Evolutionary conservation across 1,139 yeast genomes (phyloP).

Genomic region (Diutina mesorugosa): DNA sequence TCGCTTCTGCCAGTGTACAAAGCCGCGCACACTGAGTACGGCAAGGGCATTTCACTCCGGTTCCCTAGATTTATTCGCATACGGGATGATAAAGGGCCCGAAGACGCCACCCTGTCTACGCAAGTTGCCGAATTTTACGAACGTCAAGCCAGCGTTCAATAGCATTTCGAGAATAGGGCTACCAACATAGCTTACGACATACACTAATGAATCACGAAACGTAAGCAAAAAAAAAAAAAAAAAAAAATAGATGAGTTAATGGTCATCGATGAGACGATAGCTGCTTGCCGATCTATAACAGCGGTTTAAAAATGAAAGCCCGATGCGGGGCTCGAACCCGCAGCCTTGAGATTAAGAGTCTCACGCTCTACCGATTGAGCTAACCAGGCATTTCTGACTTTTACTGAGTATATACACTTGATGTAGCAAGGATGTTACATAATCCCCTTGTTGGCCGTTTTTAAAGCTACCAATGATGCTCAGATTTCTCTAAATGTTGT

Average conservation of each 20-base stretch:
- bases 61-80: constrained; percentile 82
- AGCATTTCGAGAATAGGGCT: background rate
- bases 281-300: too few species aligned
- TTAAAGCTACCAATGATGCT: too few species aligned
- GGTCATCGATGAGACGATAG: too few species aligned
- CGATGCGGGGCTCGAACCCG: constrained; percentile 4
- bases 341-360: constrained; percentile 16
- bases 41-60: constrained; percentile 81
- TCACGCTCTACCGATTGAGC: constrained; percentile 13
- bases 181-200: background rate
- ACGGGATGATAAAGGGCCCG: constrained; percentile 79
- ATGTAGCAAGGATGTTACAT: too few species aligned
- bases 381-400: constrained; percentile 6
- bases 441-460: too few species aligned
- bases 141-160: constrained; percentile 44
- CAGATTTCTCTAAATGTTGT: too few species aligned
- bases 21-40: constrained; percentile 68
- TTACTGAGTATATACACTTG: too few species aligned
- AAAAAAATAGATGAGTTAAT: background rate
- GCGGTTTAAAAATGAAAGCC: background rate
- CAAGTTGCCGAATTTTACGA: constrained; percentile 87
- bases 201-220: background rate
- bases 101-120: constrained; percentile 82
- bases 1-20: constrained; percentile 87
- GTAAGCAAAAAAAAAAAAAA: background rate